phyloP scores from a whole-genome alignment of 2,329 filamentous ascomycete species.

The Cladobotryum mycophilum region DNA sequence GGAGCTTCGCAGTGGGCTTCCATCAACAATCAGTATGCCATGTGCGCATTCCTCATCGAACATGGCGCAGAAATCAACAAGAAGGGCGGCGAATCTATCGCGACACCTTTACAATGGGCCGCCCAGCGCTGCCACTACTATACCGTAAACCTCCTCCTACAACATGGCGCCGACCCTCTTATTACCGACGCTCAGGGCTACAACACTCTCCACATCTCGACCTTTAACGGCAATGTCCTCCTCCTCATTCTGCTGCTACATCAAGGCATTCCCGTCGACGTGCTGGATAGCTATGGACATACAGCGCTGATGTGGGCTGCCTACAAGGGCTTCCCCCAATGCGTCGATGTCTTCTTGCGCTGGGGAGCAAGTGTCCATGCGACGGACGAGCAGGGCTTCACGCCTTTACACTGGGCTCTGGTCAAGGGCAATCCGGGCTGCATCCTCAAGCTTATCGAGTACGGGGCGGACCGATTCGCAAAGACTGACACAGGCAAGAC shows the following conservation, averaged over 20 bases:
- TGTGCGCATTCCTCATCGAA: constrained; percentile 90
- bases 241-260: constrained; percentile 85
- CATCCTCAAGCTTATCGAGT: constrained; percentile 90
- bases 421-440: constrained; percentile 88
- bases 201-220: constrained; percentile 94
- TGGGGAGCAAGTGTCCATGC: constrained; percentile 95
- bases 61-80: constrained; percentile 84
- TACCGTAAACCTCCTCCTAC: constrained; percentile 84
- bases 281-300: constrained; percentile 82
- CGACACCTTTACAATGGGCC: constrained; percentile 93
- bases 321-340: constrained; percentile 91
- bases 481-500: constrained; percentile 88
- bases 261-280: constrained; percentile 91
- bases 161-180: constrained; percentile 86
- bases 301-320: constrained; percentile 98
- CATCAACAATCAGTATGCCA: constrained; percentile 96
- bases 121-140: constrained; percentile 96
- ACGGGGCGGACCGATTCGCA: constrained; percentile 87
- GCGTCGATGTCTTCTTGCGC: constrained; percentile 83
- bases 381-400: constrained; percentile 86
- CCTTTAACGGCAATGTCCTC: constrained; percentile 92
- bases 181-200: constrained; percentile 93
- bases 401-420: constrained; percentile 90
- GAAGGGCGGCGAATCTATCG: constrained; percentile 90
- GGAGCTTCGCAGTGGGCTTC: constrained; percentile 75